phyloP scores from a whole-genome alignment of 768 basidiomycete species.

The Kwoniella dejecticola region DNA sequence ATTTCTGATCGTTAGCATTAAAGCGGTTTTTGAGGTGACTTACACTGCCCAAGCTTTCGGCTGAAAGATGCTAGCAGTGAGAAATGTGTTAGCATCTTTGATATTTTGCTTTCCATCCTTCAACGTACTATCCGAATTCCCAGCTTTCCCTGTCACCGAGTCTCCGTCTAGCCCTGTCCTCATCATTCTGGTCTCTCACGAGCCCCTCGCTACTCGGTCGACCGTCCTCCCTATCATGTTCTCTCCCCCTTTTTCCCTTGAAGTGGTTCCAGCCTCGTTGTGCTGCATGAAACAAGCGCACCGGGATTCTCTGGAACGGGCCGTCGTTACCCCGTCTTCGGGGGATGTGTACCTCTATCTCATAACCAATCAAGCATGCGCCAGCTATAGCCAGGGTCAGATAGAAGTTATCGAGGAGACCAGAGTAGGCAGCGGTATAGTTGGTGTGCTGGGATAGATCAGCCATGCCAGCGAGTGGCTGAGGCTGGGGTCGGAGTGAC shows the following conservation, averaged over 20 bases:
- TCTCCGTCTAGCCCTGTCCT: conserved; percentile 17
- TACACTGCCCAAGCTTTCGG: conserved; percentile 48
- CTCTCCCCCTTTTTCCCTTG: not conserved
- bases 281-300: conserved; percentile 25
- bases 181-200: not conserved
- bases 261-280: conserved; percentile 27
- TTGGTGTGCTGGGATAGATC: conserved; percentile 43
- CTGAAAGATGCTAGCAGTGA: conserved; percentile 38
- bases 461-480: conserved; percentile 40
- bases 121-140: conserved; percentile 54
- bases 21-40: conserved; percentile 10
- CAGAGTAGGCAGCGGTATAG: conserved; percentile 52
- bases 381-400: conserved; percentile 52
- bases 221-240: not conserved
- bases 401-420: conserved; percentile 52
- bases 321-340: conserved; percentile 46
- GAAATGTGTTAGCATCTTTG: not conserved
- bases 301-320: conserved; percentile 32
- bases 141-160: conserved; percentile 50
- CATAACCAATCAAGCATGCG: conserved; percentile 47
- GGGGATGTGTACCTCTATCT: conserved; percentile 49
- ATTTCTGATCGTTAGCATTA: conserved; percentile 29
- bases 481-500: not conserved
- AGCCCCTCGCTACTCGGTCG: conserved; percentile 16
- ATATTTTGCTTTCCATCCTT: not conserved